These are phyloP conservation scores for Scenedesmus sp. DNA, from an alignment of 163 green algal genomes.

Conservation along the genomic window DNA sequence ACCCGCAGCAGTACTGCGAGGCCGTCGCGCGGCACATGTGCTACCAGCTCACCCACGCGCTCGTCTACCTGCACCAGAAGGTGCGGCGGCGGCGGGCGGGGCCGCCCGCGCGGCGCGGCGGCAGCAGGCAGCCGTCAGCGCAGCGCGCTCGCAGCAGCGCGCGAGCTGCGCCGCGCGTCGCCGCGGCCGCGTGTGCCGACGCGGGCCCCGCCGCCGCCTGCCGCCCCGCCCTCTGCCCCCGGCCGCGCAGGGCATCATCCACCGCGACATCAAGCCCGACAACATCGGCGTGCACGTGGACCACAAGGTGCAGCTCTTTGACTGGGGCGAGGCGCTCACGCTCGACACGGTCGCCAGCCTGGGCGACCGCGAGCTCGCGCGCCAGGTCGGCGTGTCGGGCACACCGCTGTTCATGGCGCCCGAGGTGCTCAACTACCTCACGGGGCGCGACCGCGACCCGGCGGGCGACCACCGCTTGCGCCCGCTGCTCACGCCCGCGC, in stretches of 20 bases:
- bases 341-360: constrained; percentile 1
- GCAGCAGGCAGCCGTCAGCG: background rate
- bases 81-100: constrained; percentile 1
- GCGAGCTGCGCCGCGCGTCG: no score
- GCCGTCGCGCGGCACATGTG: constrained; percentile 29
- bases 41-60: constrained; percentile 45
- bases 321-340: constrained; percentile 44
- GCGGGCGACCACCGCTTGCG: constrained; percentile 13
- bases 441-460: constrained; percentile 14
- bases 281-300: constrained; percentile 55
- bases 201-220: no score
- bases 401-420: constrained; percentile 49
- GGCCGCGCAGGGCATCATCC: constrained; percentile 52
- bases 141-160: background rate
- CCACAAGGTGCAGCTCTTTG: constrained; percentile 51
- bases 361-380: constrained; percentile 20
- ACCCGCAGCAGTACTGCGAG: constrained; percentile 33
- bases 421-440: constrained; percentile 42
- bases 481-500: constrained; percentile 31
- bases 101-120: no score
- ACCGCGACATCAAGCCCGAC: constrained; percentile 69
- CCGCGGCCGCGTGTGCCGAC: no score
- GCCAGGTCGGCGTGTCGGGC: constrained; percentile 36
- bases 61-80: constrained; percentile 38
- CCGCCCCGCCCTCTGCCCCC: no score